A percentile compares a stretch with the other conserved stretches of the same genome.
Evolutionary conservation across 2,329 filamentous ascomycete genomes (phyloP).

Genomic region (Microcyclosporella mali): DNA sequence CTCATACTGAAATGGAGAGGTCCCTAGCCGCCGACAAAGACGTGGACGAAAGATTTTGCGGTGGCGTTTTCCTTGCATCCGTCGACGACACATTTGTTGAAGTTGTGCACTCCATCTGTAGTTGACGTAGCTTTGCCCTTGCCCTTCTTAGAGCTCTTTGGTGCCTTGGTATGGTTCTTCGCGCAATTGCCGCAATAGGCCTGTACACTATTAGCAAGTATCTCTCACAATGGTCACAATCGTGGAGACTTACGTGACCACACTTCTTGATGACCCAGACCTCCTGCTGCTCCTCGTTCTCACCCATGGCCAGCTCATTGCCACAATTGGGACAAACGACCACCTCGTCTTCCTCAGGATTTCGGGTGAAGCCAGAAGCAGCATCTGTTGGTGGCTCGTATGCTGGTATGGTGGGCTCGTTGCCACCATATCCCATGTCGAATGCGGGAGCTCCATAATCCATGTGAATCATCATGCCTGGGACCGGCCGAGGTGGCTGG

Average conservation of each 20-base stretch:
- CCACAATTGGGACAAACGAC: slow-evolving; percentile 83
- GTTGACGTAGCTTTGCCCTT: slow-evolving; percentile 32
- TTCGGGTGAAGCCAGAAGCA: slow-evolving; percentile 72
- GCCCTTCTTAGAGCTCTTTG: slow-evolving; percentile 24
- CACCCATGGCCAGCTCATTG: slow-evolving; percentile 72
- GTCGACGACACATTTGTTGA: slow-evolving; percentile 43
- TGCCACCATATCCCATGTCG: slow-evolving; percentile 33
- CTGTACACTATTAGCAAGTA: slow-evolving; percentile 27
- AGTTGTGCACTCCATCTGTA: slow-evolving; percentile 25
- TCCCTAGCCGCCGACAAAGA: slow-evolving; percentile 26
- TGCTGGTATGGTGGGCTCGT: slow-evolving; percentile 33
- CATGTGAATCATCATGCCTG: slow-evolving; percentile 14
- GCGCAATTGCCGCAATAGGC: slow-evolving; percentile 51
- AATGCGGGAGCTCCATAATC: slow-evolving; percentile 41
- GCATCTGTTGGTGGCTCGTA: slow-evolving; percentile 62
- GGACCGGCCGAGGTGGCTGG: not conserved
- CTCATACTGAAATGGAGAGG: no score
- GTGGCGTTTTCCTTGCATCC: slow-evolving; percentile 30
- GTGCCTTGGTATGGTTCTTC: slow-evolving; percentile 30
- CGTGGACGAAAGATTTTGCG: slow-evolving; percentile 17
- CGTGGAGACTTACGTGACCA: slow-evolving; percentile 66
- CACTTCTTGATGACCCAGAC: slow-evolving; percentile 90
- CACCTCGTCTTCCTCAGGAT: slow-evolving; percentile 63
- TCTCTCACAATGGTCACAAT: not conserved
- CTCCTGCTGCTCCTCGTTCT: slow-evolving; percentile 63